These are phyloP conservation scores for Gracilariopsis chorda DNA, from an alignment of 23 red algal species.

Conservation along the genomic window DNA sequence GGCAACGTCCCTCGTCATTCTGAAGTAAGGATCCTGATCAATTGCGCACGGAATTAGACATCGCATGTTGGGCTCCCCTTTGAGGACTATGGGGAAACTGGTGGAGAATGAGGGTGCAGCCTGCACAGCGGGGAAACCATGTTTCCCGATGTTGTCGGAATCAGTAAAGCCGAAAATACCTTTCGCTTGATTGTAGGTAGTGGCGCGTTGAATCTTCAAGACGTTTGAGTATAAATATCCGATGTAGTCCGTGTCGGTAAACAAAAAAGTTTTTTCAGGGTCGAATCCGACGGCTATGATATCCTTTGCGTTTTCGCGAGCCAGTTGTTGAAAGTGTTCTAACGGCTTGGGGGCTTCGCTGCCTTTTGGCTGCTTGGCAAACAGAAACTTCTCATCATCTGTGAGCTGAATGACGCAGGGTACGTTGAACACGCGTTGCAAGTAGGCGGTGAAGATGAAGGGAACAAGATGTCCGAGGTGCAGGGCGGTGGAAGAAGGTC, in stretches of 20 bases:
- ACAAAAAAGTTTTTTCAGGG: conserved; percentile 88
- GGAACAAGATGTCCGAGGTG: conserved; percentile 95
- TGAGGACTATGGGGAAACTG: conserved; percentile 85
- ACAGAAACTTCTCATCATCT: conserved; percentile 99
- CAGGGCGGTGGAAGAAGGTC: conserved; percentile 75
- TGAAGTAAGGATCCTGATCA: conserved; percentile 98
- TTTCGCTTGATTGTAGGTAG: conserved; percentile 91
- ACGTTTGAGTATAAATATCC: conserved; percentile 81
- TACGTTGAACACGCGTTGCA: conserved; percentile 84
- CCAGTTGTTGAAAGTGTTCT: conserved; percentile 75
- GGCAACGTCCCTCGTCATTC: conserved; percentile 91
- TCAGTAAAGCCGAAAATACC: conserved; percentile 97
- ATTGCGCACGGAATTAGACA: conserved; percentile 98
- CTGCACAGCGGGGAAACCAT: conserved; percentile 94
- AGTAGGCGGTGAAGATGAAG: conserved; percentile 92
- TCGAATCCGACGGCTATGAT: conserved; percentile 97
- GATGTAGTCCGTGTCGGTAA: conserved; percentile 90
- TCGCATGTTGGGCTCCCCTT: conserved; percentile 51
- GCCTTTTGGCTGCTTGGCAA: conserved; percentile 75
- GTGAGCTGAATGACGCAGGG: conserved; percentile 94
- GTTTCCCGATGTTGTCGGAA: conserved; percentile 98
- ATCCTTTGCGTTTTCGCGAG: conserved; percentile 90
- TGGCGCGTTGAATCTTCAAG: conserved; percentile 80
- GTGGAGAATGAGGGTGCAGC: conserved; percentile 91
- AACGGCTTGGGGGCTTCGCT: conserved; percentile 42